Conservation (phyloP, 768 basidiomycete genomes). For the Pholiota molesta region DNA sequence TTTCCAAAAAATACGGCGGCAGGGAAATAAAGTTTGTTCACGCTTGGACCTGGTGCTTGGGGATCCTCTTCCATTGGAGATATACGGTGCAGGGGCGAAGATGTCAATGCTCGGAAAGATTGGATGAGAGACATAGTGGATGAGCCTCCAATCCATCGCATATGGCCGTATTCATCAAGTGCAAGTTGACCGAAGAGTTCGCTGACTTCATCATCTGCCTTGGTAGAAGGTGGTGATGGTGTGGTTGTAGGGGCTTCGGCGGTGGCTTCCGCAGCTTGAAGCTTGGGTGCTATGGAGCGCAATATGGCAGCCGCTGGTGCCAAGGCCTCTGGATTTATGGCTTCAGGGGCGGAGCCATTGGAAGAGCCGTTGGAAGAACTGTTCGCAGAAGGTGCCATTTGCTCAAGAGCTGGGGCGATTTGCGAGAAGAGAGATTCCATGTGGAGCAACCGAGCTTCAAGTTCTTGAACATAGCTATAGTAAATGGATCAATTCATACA, state of each 20-base stretch:
- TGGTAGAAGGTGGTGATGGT: conserved; percentile 37
- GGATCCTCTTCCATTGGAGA: conserved; percentile 88
- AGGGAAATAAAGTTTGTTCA: conserved; percentile 87
- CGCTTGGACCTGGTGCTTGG: conserved; percentile 74
- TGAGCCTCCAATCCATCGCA: conserved; percentile 91
- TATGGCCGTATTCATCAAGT: conserved; percentile 86
- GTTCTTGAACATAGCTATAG: conserved; percentile 85
- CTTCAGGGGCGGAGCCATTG: conserved; percentile 32
- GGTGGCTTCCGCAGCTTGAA: conserved; percentile 29
- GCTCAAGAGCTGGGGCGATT: conserved; percentile 75
- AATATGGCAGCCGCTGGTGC: conserved; percentile 37
- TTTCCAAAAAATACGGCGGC: conserved; percentile 88
- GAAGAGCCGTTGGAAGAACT: conserved; percentile 27
- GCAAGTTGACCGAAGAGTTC: conserved; percentile 89
- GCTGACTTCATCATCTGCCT: conserved; percentile 74
- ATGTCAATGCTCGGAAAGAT: conserved; percentile 78
- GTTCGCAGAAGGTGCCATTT: conserved; percentile 60
- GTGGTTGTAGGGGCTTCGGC: conserved; percentile 37
- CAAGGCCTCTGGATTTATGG: conserved; percentile 37
- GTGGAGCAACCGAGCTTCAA: conserved; percentile 83
- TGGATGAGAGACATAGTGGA: conserved; percentile 93
- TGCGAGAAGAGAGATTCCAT: conserved; percentile 89
- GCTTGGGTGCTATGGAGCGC: conserved; percentile 40
- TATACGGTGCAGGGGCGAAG: conserved; percentile 73
- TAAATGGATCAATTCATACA: conserved; percentile 16